Evolutionary conservation across 2,329 filamentous ascomycete genomes (phyloP), one percentile per base, ranked within the genome.

Genomic region (Hypocrella siamensis): DNA sequence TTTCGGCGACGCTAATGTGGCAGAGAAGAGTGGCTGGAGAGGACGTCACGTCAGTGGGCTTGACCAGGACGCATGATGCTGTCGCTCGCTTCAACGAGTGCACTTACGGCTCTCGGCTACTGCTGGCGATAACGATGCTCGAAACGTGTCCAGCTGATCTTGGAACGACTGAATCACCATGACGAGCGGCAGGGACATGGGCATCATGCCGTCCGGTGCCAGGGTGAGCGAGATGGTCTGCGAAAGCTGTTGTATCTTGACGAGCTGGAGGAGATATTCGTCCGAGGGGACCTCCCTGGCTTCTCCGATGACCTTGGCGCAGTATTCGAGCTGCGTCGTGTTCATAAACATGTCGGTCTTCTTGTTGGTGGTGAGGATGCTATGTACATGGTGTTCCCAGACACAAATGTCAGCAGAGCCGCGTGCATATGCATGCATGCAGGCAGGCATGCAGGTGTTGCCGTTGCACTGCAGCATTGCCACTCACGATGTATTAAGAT

Each of bases 271-370:
- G 5, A 65, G 46, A 5, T 60, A 53, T 27, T 53, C 46, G 31
- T 69, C 65, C 1, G 56, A 58, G 0, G 57, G 51, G 26, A 52
- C 52, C 35, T 65, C 59, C 40, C 51, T 56, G 11, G 48, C 50
- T n/a, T 46, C 43, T 32, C 60, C 54, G 7, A 69, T 50, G 8
- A 57, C 48, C 8, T 43, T 48, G 44, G 56, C 61, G 44, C 58
- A 66, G 1, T 43, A 47, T 14, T 64, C 57, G 1, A 67, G 44
- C 24, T 59, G 56, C 1, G 51, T 44, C 0, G 59, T 59, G 39
- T 57, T 58, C 58, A 66, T 62, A 30, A 67, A 52, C 1, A 56
- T 53, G 39, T 67, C 63, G 0, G 57, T 55, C 14, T 58, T 54
- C 39, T 67, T 67, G 42, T 61, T 60, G 9, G 57, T 54, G 3